These are phyloP conservation scores for Ziziphus jujuba DNA, from an alignment of 306 rosid genomes.

Conservation along the genomic window DNA sequence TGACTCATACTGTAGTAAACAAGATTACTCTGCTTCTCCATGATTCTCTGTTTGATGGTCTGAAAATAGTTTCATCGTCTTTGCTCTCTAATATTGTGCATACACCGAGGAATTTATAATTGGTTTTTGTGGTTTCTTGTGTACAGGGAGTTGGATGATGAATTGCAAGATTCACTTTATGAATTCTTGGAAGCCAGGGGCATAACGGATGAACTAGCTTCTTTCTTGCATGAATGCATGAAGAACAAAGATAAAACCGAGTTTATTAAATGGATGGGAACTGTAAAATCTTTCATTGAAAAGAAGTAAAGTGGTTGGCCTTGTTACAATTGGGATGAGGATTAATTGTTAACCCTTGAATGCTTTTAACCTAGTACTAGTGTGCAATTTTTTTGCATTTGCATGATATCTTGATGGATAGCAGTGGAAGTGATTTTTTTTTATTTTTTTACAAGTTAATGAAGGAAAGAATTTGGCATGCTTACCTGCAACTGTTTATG, in stretches of 20 bases:
- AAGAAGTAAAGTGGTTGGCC: constrained; percentile 36
- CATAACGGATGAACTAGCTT: constrained; percentile 59
- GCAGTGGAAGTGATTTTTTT: not conserved
- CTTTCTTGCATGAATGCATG: constrained; percentile 69
- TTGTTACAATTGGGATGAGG: constrained; percentile 22
- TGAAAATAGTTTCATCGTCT: no score
- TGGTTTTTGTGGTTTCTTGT: constrained; percentile 21
- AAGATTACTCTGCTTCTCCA: no score
- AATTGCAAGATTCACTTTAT: constrained; percentile 67
- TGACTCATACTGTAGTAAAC: not conserved
- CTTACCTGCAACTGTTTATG: not conserved
- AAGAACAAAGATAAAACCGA: constrained; percentile 78
- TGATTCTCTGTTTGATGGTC: no score
- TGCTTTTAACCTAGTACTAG: not conserved
- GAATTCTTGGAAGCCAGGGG: constrained; percentile 83
- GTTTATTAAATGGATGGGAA: constrained; percentile 72
- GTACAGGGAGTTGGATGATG: constrained; percentile 87
- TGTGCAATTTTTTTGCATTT: not conserved
- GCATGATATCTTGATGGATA: constrained; percentile 6
- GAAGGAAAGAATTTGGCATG: not conserved
- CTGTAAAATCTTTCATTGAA: constrained; percentile 69
- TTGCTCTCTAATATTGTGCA: not conserved
- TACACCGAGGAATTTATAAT: constrained; percentile 1
- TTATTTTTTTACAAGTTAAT: not conserved
- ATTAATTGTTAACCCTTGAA: not conserved